A percentile compares a stretch with the other conserved stretches of the same genome.
Evolutionary conservation across 345 rosid species (phyloP).

Genomic region (Brassica nigra): DNA sequence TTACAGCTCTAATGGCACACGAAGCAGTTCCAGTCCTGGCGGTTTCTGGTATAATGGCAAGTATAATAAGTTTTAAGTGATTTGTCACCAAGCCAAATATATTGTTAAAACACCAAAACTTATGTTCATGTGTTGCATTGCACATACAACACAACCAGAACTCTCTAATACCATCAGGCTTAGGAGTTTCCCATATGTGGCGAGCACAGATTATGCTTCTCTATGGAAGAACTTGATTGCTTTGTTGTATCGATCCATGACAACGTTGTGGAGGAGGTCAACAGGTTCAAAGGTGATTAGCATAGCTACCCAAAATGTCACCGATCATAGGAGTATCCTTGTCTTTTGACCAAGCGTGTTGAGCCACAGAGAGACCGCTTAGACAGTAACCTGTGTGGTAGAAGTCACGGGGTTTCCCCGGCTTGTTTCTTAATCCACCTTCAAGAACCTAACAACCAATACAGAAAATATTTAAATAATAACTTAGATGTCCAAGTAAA

Average conservation of each 20-base stretch:
- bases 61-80: no score
- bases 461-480: not conserved
- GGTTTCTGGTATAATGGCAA: no score
- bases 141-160: constrained; percentile 11
- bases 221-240: constrained; percentile 61
- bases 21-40: no score
- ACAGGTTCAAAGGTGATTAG: constrained; percentile 80
- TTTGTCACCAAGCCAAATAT: no score
- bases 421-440: constrained; percentile 94
- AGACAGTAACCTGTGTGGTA: constrained; percentile 97
- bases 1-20: no score
- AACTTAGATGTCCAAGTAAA: not conserved
- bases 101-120: not conserved
- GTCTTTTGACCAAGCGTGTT: constrained; percentile 59
- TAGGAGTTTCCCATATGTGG: not conserved
- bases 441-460: constrained; percentile 48
- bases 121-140: not conserved
- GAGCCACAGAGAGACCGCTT: constrained; percentile 82
- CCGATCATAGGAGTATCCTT: constrained; percentile 50
- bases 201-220: constrained; percentile 18
- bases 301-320: constrained; percentile 67
- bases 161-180: not conserved
- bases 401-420: constrained; percentile 64
- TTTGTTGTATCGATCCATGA: constrained; percentile 60
- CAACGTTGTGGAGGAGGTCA: constrained; percentile 76